A percentile compares a stretch with the other conserved stretches of the same genome.
Conservation (phyloP, 2,329 filamentous ascomycete genomes). For the Botrytis squamosa region DNA sequence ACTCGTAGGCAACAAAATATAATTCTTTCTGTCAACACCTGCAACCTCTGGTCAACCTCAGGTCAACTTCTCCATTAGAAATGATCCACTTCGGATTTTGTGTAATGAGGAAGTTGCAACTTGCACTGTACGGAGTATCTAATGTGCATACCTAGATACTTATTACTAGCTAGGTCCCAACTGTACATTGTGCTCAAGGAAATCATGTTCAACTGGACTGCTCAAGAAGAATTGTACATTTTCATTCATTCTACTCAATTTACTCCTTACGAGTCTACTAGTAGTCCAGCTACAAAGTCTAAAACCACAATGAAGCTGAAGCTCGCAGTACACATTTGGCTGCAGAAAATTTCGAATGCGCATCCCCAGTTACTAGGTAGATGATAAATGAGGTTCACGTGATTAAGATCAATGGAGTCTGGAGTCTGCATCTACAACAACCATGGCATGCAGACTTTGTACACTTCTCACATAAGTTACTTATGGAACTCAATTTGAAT, state of each 20-base stretch:
- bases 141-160: background rate
- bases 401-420: background rate
- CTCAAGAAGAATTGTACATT: too few relatives aligned
- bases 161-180: too few relatives aligned
- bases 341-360: background rate
- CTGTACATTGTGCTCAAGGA: too few relatives aligned
- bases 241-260: too few relatives aligned
- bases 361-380: background rate
- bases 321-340: background rate
- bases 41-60: background rate
- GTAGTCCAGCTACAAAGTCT: background rate
- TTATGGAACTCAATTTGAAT: background rate
- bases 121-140: background rate
- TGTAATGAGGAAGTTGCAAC: background rate
- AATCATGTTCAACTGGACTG: too few relatives aligned
- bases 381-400: background rate
- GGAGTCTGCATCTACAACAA: background rate
- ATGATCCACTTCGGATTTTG: background rate
- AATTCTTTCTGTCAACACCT: background rate
- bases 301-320: background rate
- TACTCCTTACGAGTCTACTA: too few relatives aligned
- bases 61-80: background rate
- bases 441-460: background rate
- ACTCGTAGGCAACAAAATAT: background rate
- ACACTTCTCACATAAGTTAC: background rate